Evolutionary conservation across 768 basidiomycete genomes (phyloP), one percentile per base, ranked within the genome.

Genomic region (Leccinum obscurum): DNA sequence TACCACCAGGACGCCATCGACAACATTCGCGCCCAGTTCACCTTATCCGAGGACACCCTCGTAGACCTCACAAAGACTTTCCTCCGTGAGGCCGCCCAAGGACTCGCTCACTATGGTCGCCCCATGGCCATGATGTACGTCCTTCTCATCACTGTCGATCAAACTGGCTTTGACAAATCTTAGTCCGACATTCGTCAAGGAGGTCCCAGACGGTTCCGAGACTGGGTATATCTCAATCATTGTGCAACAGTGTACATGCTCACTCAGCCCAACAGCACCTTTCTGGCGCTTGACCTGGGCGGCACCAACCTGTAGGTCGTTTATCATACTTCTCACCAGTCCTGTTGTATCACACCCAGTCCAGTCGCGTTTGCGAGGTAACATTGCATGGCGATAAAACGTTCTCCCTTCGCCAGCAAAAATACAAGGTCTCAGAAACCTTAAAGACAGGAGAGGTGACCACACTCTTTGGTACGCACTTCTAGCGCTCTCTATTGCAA

Each of bases 161-260:
- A 41, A 56, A 10, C 55, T 15, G 9, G 26, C 54, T 20, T 52
- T 55, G 17, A 56, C 49, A 14, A 2, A 4, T 8, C 28, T 53
- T 66, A 95, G 93, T 65, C 97, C 97, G 6, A 91, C 93, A 10
- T 99, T 93, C 76, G 93, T 98, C 48, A 93, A 91, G n/a, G 89
- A 89, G 54, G 93, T 97, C 26, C 97, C 97, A 50, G 83, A 97
- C 74, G 97, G 97, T 51, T 85, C 88, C 54, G 97, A 99, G 76
- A 90, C 85, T 59, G 97, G 97, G 93, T 94, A 75, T 68, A 84
- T 72, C 15, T 26, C 48, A 3, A 46, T 48, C 35, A 41, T 35
- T 46, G 28, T 8, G 44, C 3, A 46, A 20, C 49, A 26, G 35
- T 34, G 24, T 35, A 53, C 34, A 30, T 54, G 22, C 59, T 69